These are phyloP conservation scores for Acer negundo DNA, from an alignment of 345 rosid species.

Conservation along the genomic window DNA sequence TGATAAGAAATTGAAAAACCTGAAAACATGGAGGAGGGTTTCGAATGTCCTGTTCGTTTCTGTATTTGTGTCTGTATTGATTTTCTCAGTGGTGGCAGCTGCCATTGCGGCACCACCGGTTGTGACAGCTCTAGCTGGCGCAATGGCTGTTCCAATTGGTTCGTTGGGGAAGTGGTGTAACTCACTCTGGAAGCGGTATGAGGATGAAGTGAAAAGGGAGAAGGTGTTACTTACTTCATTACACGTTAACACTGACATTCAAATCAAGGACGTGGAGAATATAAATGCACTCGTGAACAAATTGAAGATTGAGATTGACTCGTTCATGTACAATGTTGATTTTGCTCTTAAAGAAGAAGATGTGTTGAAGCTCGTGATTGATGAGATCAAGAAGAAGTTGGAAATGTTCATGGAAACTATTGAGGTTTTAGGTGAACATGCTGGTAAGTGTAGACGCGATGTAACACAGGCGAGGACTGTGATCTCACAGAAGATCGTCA, in stretches of 20 bases:
- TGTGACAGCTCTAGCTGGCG: conserved; percentile 66
- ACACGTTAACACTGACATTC: conserved; percentile 48
- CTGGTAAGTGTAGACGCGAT: conserved; percentile 67
- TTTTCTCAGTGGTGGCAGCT: conserved; percentile 89
- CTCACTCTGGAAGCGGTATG: conserved; percentile 61
- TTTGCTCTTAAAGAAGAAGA: conserved; percentile 58
- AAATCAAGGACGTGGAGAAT: conserved; percentile 67
- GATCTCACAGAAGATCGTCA: conserved; percentile 64
- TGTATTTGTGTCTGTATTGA: conserved; percentile 66
- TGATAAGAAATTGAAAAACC: conserved; percentile 57
- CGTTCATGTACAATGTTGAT: conserved; percentile 50
- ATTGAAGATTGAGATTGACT: conserved; percentile 60
- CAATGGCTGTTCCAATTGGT: conserved; percentile 65
- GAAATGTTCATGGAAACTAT: conserved; percentile 53
- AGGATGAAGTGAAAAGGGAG: conserved; percentile 56
- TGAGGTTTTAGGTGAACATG: conserved; percentile 60
- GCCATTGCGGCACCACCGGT: conserved; percentile 81
- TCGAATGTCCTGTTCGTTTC: conserved; percentile 74
- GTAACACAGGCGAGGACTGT: conserved; percentile 73
- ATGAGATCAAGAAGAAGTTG: conserved; percentile 78
- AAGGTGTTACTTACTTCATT: conserved; percentile 50
- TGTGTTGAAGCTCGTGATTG: conserved; percentile 61
- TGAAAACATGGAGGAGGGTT: conserved; percentile 77
- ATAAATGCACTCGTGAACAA: conserved; percentile 55
- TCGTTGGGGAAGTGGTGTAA: conserved; percentile 82